These are phyloP conservation scores for Coemansia linderi DNA, from an alignment of 371 early-diverging fungal species.

Conservation along the genomic window DNA sequence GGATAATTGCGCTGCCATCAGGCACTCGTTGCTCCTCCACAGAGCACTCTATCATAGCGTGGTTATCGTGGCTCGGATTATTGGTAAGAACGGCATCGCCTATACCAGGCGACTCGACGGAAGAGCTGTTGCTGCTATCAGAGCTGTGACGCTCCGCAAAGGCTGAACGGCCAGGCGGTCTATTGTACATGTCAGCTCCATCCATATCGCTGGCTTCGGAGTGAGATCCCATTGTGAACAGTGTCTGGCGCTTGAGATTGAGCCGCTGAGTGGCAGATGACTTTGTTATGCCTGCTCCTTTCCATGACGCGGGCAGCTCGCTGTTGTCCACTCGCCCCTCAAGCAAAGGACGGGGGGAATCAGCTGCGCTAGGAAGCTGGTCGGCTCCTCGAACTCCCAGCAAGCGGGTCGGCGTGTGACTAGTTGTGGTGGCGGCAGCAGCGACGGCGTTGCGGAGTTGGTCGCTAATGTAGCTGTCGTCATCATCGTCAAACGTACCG, in stretches of 20 bases:
- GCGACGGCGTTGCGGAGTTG: neutral
- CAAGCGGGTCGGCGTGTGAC: conserved; percentile 3
- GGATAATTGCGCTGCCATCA: neutral
- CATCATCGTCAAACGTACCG: conserved; percentile 47
- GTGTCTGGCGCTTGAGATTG: conserved; percentile 24
- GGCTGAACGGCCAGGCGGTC: neutral
- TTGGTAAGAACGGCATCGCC: neutral
- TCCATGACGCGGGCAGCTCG: conserved; percentile 11
- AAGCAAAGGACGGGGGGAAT: neutral
- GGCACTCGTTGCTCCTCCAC: conserved; percentile 1
- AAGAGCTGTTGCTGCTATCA: neutral
- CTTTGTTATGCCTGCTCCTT: conserved; percentile 1
- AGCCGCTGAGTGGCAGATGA: neutral
- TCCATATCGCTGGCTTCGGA: conserved; percentile 45
- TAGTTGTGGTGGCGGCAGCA: neutral
- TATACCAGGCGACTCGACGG: neutral
- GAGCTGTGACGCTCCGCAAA: neutral
- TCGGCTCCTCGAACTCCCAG: conserved; percentile 3
- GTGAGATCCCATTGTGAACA: conserved; percentile 48
- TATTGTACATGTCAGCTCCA: conserved; percentile 8
- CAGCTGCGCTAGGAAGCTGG: neutral
- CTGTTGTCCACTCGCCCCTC: neutral
- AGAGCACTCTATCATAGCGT: neutral
- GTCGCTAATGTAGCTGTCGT: conserved; percentile 20
- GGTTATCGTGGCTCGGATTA: neutral